Conservation (phyloP, 2,329 filamentous ascomycete genomes). For the Bipolaris bicolor region DNA sequence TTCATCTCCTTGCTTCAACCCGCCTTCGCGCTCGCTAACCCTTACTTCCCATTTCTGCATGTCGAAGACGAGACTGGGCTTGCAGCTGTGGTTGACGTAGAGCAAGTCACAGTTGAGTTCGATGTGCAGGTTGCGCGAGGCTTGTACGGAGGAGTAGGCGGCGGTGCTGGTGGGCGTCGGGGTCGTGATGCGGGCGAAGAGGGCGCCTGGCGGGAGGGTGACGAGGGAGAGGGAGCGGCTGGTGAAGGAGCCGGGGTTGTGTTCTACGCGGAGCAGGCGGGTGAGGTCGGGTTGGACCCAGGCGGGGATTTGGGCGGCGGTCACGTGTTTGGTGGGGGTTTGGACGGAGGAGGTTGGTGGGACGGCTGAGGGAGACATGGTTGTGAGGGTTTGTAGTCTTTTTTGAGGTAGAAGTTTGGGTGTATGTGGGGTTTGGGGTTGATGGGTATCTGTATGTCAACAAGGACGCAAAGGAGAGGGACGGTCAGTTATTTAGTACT, state of each 20-base stretch:
- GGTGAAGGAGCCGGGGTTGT: constrained; percentile 48
- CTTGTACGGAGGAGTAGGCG: constrained; percentile 61
- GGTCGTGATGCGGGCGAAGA: constrained; percentile 58
- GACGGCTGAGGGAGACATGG: constrained; percentile 42
- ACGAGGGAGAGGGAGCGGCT: constrained; percentile 57
- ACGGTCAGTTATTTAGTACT: constrained; percentile 23
- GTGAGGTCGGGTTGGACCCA: constrained; percentile 49
- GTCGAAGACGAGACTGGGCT: constrained; percentile 61
- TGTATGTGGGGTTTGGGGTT: neutral
- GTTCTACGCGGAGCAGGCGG: constrained; percentile 48
- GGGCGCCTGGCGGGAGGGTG: constrained; percentile 56
- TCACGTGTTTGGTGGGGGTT: constrained; percentile 26
- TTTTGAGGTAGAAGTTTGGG: neutral
- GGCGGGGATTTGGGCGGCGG: constrained; percentile 34
- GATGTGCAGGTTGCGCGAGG: constrained; percentile 57
- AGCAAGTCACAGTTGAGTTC: constrained; percentile 64
- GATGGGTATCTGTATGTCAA: too few species aligned
- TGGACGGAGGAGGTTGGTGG: constrained; percentile 23
- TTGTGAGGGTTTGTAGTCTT: neutral
- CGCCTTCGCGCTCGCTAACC: constrained; percentile 52
- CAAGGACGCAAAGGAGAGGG: neutral
- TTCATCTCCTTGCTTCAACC: constrained; percentile 49
- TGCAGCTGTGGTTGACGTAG: constrained; percentile 64
- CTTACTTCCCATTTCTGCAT: constrained; percentile 59
- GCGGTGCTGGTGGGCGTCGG: constrained; percentile 53